These are phyloP conservation scores for Bocquillonia castaneifolia DNA, from an alignment of 441 rosid genomes.

Conservation along the genomic window DNA sequence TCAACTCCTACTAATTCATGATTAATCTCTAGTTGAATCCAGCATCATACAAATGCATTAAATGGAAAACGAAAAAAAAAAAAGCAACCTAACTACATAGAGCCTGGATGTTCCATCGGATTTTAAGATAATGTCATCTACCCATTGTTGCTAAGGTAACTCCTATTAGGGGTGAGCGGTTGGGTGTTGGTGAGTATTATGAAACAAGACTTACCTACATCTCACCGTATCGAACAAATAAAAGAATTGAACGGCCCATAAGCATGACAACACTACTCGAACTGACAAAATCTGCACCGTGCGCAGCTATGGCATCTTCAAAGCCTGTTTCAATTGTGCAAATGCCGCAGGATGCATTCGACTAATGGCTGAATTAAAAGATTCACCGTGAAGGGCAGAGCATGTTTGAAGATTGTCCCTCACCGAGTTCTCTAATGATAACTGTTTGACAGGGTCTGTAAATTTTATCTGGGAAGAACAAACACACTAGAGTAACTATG, in stretches of 20 bases:
- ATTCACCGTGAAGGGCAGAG: constrained; percentile 78
- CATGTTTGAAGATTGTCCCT: constrained; percentile 88
- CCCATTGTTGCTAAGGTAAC: neutral
- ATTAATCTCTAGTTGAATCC: no score
- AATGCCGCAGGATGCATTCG: constrained; percentile 87
- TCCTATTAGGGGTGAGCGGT: neutral
- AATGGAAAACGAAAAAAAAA: neutral
- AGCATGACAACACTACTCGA: constrained; percentile 21
- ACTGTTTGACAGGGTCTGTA: constrained; percentile 74
- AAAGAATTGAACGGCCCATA: constrained; percentile 17
- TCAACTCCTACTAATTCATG: neutral
- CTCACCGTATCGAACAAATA: constrained; percentile 15
- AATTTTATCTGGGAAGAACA: constrained; percentile 49
- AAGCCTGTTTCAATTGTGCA: constrained; percentile 84
- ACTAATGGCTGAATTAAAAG: constrained; percentile 65
- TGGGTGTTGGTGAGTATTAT: neutral
- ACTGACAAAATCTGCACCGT: constrained; percentile 12
- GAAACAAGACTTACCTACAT: constrained; percentile 20
- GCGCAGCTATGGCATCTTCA: constrained; percentile 65
- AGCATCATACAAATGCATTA: neutral
- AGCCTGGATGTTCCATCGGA: neutral
- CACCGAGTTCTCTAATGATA: constrained; percentile 73
- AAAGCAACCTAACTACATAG: neutral
- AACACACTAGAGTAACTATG: neutral
- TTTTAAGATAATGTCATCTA: neutral